A percentile compares a stretch with the other conserved stretches of the same genome.
These are phyloP conservation scores for Fusarium paranaense DNA, from an alignment of 2,329 filamentous ascomycete species.

Conservation along the genomic window DNA sequence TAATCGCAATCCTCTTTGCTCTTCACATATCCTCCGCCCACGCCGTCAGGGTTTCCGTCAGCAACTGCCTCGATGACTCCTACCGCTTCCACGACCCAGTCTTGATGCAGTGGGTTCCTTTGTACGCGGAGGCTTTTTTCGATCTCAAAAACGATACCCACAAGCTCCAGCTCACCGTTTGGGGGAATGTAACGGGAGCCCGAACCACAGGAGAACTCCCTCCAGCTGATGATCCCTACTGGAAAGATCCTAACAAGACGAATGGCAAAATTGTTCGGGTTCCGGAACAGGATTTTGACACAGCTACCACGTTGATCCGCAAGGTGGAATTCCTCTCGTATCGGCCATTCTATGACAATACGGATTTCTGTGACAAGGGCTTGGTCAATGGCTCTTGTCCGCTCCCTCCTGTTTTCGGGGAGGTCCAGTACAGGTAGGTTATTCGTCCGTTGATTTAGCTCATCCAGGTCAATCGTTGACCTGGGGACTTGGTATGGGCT, in stretches of 20 bases:
- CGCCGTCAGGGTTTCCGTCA: conserved; percentile 79
- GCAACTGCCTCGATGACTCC: conserved; percentile 81
- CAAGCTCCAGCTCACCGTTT: conserved; percentile 81
- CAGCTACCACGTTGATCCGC: conserved; percentile 78
- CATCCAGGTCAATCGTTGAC: neutral
- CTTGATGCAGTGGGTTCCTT: conserved; percentile 83
- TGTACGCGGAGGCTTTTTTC: conserved; percentile 80
- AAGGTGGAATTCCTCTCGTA: conserved; percentile 83
- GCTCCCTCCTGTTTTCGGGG: conserved; percentile 76
- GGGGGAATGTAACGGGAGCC: conserved; percentile 90
- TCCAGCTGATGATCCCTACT: conserved; percentile 65
- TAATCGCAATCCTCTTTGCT: conserved; percentile 54
- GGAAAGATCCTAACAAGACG: conserved; percentile 70
- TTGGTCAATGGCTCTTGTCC: conserved; percentile 77
- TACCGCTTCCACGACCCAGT: conserved; percentile 67
- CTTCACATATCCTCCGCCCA: conserved; percentile 56
- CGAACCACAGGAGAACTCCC: conserved; percentile 70
- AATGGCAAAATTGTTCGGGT: conserved; percentile 82
- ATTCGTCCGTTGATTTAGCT: neutral
- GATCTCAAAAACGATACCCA: conserved; percentile 70
- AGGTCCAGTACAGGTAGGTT: conserved; percentile 53
- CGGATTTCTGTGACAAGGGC: conserved; percentile 74
- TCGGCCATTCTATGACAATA: conserved; percentile 68
- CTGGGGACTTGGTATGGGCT: neutral
- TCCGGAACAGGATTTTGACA: conserved; percentile 62